Evolutionary conservation across 1,284 basidiomycete genomes (phyloP).

Genomic region (Vanrija humicola): DNA sequence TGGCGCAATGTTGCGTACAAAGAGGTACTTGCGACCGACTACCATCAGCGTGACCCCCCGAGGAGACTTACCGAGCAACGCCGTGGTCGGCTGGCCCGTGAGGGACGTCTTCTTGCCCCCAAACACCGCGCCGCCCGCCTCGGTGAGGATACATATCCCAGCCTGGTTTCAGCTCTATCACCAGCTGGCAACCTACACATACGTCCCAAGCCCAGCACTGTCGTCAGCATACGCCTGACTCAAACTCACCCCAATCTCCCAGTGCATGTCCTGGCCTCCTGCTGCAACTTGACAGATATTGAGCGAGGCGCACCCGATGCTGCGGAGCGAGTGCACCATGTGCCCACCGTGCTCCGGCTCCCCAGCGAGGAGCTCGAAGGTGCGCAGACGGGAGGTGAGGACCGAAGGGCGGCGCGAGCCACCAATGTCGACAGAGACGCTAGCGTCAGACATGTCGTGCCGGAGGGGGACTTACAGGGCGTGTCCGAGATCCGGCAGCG

Average conservation of each 20-base stretch:
- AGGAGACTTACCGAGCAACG: constrained; percentile 54
- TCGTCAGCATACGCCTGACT: background rate
- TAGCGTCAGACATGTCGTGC: constrained; percentile 4
- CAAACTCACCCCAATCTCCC: constrained; percentile 69
- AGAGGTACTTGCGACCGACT: constrained; percentile 80
- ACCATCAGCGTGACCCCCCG: too few species aligned
- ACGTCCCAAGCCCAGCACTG: constrained; percentile 77
- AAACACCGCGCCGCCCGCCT: constrained; percentile 75
- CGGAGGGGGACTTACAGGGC: constrained; percentile 55
- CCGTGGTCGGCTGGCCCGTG: constrained; percentile 53
- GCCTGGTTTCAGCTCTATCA: constrained; percentile 49
- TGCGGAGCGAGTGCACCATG: constrained; percentile 84
- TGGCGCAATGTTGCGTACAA: constrained; percentile 54
- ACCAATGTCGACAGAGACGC: constrained; percentile 86
- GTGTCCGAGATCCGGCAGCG: constrained; percentile 68
- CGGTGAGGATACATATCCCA: constrained; percentile 84
- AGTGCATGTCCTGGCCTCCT: constrained; percentile 74
- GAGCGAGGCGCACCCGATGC: constrained; percentile 77
- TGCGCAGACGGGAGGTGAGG: constrained; percentile 65
- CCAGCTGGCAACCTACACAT: constrained; percentile 55
- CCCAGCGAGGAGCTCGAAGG: constrained; percentile 73
- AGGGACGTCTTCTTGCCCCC: constrained; percentile 55
- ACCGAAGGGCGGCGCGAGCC: constrained; percentile 64
- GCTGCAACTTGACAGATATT: constrained; percentile 80
- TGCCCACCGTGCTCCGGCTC: constrained; percentile 66